Evolutionary conservation across 768 basidiomycete genomes (phyloP).

Genomic region (Naematelia encephala): DNA sequence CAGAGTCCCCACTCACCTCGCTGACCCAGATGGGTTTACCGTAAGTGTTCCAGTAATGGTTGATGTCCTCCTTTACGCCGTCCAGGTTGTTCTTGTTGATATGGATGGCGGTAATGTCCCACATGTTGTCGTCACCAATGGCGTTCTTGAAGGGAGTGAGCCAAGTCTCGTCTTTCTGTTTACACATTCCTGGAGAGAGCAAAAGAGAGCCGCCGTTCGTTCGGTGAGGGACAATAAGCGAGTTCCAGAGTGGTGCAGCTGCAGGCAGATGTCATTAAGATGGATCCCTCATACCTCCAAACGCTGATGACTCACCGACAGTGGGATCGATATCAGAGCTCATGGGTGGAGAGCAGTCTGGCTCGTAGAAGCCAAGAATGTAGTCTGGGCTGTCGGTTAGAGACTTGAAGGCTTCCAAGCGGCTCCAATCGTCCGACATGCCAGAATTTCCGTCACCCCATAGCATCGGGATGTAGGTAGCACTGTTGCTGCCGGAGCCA

Average conservation of each 20-base stretch:
- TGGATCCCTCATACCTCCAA: not conserved
- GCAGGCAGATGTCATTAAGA: not conserved
- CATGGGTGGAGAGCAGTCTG: conserved; percentile 46
- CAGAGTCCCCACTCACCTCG: conserved; percentile 26
- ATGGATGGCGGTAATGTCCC: conserved; percentile 46
- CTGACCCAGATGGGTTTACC: conserved; percentile 47
- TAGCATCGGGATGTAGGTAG: conserved; percentile 41
- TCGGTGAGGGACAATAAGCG: conserved; percentile 39
- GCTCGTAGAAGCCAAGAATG: conserved; percentile 50
- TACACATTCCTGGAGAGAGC: conserved; percentile 49
- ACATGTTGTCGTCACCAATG: conserved; percentile 17
- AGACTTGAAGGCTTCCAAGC: conserved; percentile 41
- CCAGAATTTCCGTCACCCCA: conserved; percentile 43
- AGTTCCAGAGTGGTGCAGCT: conserved; percentile 45
- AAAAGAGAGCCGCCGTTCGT: conserved; percentile 39
- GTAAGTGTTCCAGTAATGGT: conserved; percentile 47
- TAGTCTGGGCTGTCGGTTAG: conserved; percentile 42
- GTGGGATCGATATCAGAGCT: conserved; percentile 29
- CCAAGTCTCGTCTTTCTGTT: conserved; percentile 49
- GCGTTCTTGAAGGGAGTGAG: conserved; percentile 45
- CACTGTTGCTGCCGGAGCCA: conserved; percentile 16
- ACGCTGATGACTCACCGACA: conserved; percentile 14
- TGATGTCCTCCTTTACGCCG: conserved; percentile 43
- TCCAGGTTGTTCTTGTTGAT: conserved; percentile 49
- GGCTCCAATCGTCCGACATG: conserved; percentile 39